phyloP scores from a whole-genome alignment of 2,329 filamentous ascomycete genomes.

The Exophiala mesophila region DNA sequence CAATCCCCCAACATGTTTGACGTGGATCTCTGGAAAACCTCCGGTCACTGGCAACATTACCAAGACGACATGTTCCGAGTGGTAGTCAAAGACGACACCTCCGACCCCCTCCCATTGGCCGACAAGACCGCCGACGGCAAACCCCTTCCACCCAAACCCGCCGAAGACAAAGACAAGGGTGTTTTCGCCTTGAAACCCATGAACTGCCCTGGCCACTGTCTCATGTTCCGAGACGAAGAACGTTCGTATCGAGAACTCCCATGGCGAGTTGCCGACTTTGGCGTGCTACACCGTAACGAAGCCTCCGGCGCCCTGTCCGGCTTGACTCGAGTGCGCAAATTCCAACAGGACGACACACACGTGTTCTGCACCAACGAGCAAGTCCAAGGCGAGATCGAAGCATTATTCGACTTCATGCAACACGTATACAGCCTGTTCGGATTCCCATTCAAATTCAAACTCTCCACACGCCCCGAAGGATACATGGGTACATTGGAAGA shows the following conservation, averaged over 20 bases:
- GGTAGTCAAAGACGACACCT: slow-evolving; percentile 38
- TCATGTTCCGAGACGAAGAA: slow-evolving; percentile 73
- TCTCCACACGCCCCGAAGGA: slow-evolving; percentile 86
- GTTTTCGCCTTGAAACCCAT: slow-evolving; percentile 87
- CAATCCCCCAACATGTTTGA: slow-evolving; percentile 97
- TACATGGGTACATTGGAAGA: slow-evolving; percentile 80
- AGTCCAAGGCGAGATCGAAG: slow-evolving; percentile 68
- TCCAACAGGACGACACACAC: slow-evolving; percentile 94
- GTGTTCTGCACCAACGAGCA: slow-evolving; percentile 89
- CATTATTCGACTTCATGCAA: slow-evolving; percentile 80
- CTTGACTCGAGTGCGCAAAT: slow-evolving; percentile 84
- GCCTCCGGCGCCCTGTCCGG: slow-evolving; percentile 86
- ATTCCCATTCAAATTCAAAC: slow-evolving; percentile 87
- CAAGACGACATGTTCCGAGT: slow-evolving; percentile 96
- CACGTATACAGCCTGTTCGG: slow-evolving; percentile 76
- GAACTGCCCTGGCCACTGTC: slow-evolving; percentile 95
- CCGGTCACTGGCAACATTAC: slow-evolving; percentile 91
- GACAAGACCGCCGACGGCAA: slow-evolving; percentile 24
- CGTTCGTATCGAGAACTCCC: slow-evolving; percentile 87
- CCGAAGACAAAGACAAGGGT: slow-evolving; percentile 61
- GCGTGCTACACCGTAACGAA: slow-evolving; percentile 91
- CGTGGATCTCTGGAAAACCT: slow-evolving; percentile 85
- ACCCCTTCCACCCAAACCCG: slow-evolving; percentile 32
- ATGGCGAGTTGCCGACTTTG: slow-evolving; percentile 90
- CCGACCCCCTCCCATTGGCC: slow-evolving; percentile 23